These are phyloP conservation scores for Populus tomentosa DNA, from an alignment of 441 rosid species.

Conservation along the genomic window DNA sequence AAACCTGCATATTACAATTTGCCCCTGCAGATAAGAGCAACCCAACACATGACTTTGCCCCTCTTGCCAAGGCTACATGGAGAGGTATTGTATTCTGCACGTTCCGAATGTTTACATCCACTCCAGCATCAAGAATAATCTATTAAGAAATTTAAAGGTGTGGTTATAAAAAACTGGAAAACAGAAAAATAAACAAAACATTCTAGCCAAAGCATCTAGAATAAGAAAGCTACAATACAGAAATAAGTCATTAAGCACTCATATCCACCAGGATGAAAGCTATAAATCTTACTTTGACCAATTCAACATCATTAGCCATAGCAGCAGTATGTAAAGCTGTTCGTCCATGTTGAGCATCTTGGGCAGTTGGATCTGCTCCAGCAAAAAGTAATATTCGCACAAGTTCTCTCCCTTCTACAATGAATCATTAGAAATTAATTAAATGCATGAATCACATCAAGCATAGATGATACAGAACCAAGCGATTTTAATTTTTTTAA, in stretches of 20 bases:
- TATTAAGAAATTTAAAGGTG: slow-evolving; percentile 28
- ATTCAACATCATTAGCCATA: slow-evolving; percentile 87
- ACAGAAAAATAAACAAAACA: background rate
- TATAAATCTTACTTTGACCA: slow-evolving; percentile 62
- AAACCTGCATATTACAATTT: slow-evolving; percentile 88
- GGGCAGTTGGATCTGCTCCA: slow-evolving; percentile 93
- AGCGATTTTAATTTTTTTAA: too few species aligned
- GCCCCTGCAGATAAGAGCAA: slow-evolving; percentile 89
- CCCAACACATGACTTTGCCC: slow-evolving; percentile 88
- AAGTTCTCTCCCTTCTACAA: slow-evolving; percentile 89
- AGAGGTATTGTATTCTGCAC: slow-evolving; percentile 88
- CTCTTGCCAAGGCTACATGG: slow-evolving; percentile 96
- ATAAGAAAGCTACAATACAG: background rate
- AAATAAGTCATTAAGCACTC: slow-evolving; percentile 11
- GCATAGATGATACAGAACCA: background rate
- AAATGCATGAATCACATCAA: background rate
- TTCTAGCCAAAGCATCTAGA: background rate
- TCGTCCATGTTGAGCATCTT: slow-evolving; percentile 85
- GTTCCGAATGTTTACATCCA: slow-evolving; percentile 87
- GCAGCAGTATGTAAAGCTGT: slow-evolving; percentile 97
- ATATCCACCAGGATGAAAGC: slow-evolving; percentile 14
- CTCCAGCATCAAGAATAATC: slow-evolving; percentile 98
- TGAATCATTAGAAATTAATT: slow-evolving; percentile 10
- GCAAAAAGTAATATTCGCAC: slow-evolving; percentile 84
- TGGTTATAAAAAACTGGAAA: background rate